phyloP scores from a whole-genome alignment of 1,284 basidiomycete genomes.

The Earliella scabrosa region DNA sequence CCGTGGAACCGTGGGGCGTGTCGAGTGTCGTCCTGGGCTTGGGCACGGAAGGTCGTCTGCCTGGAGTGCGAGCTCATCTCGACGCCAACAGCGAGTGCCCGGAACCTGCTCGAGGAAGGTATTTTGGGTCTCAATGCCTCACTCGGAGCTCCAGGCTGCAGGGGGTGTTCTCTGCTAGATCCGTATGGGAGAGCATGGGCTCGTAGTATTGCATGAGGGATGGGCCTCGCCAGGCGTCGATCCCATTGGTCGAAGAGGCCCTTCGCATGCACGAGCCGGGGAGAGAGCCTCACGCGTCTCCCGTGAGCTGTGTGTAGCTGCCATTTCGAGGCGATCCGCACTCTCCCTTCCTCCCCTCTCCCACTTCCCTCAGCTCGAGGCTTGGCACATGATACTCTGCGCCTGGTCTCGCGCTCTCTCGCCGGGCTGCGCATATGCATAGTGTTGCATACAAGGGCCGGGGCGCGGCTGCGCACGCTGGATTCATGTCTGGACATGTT shows the following conservation, averaged over 20 bases:
- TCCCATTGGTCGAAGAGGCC: not conserved
- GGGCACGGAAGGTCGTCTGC: too few relatives aligned
- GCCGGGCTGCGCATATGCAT: not conserved
- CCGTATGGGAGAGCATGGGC: too few relatives aligned
- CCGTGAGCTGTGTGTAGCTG: not conserved
- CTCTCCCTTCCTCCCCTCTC: constrained; percentile 1
- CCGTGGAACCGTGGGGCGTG: constrained; percentile 2
- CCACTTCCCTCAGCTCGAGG: not conserved
- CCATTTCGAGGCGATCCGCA: constrained; percentile 7
- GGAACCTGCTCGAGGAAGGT: too few relatives aligned
- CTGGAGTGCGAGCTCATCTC: too few relatives aligned
- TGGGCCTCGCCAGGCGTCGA: not conserved
- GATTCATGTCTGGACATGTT: too few relatives aligned
- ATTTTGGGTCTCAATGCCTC: too few relatives aligned
- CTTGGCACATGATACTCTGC: constrained; percentile 5
- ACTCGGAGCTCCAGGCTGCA: too few relatives aligned
- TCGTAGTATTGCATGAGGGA: not conserved
- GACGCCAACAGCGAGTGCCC: too few relatives aligned
- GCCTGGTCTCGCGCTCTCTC: not conserved
- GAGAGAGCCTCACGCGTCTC: not conserved
- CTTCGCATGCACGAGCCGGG: constrained; percentile 1
- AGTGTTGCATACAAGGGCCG: too few relatives aligned
- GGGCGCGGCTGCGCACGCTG: too few relatives aligned
- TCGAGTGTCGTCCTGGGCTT: too few relatives aligned
- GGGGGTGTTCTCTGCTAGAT: too few relatives aligned